Percentiles rank a stretch among this genome's conserved stretches.
These are phyloP conservation scores for Kalmusia sp. DNA, from an alignment of 2,329 filamentous ascomycete species.

Conservation along the genomic window DNA sequence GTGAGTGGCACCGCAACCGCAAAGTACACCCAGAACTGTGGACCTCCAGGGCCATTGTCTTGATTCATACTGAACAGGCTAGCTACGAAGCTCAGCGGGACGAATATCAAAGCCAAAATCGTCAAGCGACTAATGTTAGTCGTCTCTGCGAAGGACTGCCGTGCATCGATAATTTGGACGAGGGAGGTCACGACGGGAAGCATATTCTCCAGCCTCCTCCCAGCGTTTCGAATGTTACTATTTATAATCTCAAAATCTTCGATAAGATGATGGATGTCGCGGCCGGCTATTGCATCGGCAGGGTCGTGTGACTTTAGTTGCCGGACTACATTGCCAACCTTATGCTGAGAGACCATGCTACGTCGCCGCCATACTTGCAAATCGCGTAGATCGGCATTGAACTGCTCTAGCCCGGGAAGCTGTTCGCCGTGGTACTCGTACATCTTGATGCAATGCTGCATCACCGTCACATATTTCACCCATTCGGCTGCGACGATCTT, in stretches of 20 bases:
- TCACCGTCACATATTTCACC: slow-evolving; percentile 31
- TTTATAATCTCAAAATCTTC: slow-evolving; percentile 18
- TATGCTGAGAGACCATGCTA: slow-evolving; percentile 23
- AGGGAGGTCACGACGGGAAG: slow-evolving; percentile 24
- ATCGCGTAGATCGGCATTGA: slow-evolving; percentile 25
- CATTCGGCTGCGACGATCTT: slow-evolving; percentile 30
- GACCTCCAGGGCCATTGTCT: slow-evolving; percentile 13
- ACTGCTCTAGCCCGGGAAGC: slow-evolving; percentile 17
- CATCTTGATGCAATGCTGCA: slow-evolving; percentile 26
- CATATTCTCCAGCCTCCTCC: slow-evolving; percentile 18
- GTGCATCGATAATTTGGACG: slow-evolving; percentile 27
- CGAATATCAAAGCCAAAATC: slow-evolving; percentile 26
- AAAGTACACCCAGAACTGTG: slow-evolving; percentile 27
- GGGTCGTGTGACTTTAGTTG: slow-evolving; percentile 7
- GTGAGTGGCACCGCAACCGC: slow-evolving; percentile 19
- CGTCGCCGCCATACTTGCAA: slow-evolving; percentile 33
- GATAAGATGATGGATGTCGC: slow-evolving; percentile 7
- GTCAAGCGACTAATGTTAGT: slow-evolving; percentile 26
- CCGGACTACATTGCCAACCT: slow-evolving; percentile 13
- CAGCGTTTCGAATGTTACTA: slow-evolving; percentile 9
- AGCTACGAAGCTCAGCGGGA: slow-evolving; percentile 24
- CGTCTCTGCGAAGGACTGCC: slow-evolving; percentile 24
- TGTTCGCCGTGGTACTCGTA: slow-evolving; percentile 28
- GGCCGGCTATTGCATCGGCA: not conserved
- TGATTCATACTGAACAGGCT: slow-evolving; percentile 30